phyloP scores from a whole-genome alignment of 768 basidiomycete genomes.

The Boletus subparvulus region DNA sequence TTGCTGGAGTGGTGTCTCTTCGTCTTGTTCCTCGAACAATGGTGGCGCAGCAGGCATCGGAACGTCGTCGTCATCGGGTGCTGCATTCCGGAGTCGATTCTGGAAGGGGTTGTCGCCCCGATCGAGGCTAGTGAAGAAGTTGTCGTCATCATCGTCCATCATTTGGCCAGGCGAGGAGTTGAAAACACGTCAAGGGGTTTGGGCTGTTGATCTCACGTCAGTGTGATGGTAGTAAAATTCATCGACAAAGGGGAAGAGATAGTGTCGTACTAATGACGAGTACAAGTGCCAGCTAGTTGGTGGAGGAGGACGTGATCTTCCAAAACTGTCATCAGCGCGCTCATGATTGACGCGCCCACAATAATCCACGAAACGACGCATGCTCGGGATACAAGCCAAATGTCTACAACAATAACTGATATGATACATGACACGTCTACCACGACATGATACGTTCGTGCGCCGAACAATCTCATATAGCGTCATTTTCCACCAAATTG shows the following conservation, averaged over 20 bases:
- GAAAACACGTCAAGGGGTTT: not conserved
- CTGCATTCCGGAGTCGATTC: constrained; percentile 40
- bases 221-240: not conserved
- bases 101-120: constrained; percentile 22
- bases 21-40: constrained; percentile 35
- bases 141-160: constrained; percentile 25
- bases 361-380: not conserved
- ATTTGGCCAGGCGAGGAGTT: not conserved
- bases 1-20: constrained; percentile 62
- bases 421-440: constrained; percentile 10
- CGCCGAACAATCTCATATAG: constrained; percentile 23
- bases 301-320: not conserved
- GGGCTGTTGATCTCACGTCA: not conserved
- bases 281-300: not conserved
- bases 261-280: not conserved
- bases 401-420: constrained; percentile 6
- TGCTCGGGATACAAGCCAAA: not conserved
- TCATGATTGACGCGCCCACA: not conserved
- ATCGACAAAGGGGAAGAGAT: not conserved
- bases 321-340: not conserved
- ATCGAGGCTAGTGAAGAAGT: constrained; percentile 31
- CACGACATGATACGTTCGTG: not conserved
- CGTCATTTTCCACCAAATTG: constrained; percentile 79
- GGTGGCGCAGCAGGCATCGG: constrained; percentile 32
- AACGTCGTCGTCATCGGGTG: constrained; percentile 26